Base-by-base conservation (phyloP, 1,284 basidiomycete genomes). In the Thecaphora thlaspeos region DNA sequence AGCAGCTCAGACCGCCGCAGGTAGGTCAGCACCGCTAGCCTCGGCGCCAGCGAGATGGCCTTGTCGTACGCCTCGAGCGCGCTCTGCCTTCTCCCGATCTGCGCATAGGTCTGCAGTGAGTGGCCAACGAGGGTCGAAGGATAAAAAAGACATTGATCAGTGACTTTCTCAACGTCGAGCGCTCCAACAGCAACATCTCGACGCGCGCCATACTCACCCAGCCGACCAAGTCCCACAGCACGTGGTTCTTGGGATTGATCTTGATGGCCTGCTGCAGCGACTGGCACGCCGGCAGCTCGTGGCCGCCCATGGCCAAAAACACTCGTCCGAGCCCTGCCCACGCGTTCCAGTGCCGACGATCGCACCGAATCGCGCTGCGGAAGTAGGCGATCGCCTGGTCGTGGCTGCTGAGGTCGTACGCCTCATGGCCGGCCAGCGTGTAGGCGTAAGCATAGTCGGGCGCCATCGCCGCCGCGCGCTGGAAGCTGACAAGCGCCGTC, bases 341-440 rank as follows among this genome's bases (percentile, higher is more conserved):
- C 2, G 68, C 75, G 41, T 77, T 77, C 73, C 73, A 77, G 47
- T 76, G 75, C 23, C 71, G 47, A 21, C 55, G 49, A 37, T 76
- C 73, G 42, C 67, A 64, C 15, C 68, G 61, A 37, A 75, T 68
- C 19, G 72, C 71, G 32, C 62, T 55, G 15, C 72, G 58, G 36
- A 76, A 77, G 42, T 71, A 73, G 26, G 64, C 61, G 18, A 73
- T 57, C 5, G 70, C 73, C 18, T 71, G 58, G 26, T 68, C 63
- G 17, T 66, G 67, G 46, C 69, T 42, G 2, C 68, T 65, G 28
- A 77, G 59, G 44, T 75, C 70, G 17, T 71, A 59, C 14, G 70
- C 68, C 52, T 77, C 75, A 55, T 76, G 69, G 2, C 75, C 75
- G 2, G 75, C 74, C 9, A 77, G 52, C 2, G 75, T 77, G 48